Evolutionary conservation across 495 filamentous ascomycete genomes (phyloP), one percentile per base, ranked within the genome.

Genomic region (Letharia lupina): DNA sequence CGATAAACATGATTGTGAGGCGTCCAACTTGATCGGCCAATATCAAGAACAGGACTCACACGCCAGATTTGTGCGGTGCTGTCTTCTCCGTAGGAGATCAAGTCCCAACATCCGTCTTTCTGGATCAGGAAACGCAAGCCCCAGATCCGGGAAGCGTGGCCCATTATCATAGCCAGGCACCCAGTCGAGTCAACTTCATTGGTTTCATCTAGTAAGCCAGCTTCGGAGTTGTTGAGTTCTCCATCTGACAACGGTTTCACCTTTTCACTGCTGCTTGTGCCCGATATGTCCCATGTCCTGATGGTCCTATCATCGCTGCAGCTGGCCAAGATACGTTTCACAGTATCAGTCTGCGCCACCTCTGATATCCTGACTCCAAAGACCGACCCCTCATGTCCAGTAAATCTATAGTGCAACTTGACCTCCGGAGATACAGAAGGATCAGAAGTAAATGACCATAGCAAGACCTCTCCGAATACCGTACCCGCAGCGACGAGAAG

Each of bases 301-400:
- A 99, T 86, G 0, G 92, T 96, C 61, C 94, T 82, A 75, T 99
- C 94, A 75, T 99, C 94, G 69, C 93, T 97, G 71, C 94, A 99
- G 65, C 91, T 97, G 35, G 89, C 89, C 4, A 99, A 76, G 16
- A 96, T 67, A 54, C 90, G 80, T 28, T 76, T 75, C 28, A 74
- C 72, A 12, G 70, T 67, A 13, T 73, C 76, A 7, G 70, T 68
- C n/a, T 71, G 73, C 8, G 76, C 64, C 15, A 72, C 68, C 13
- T 83, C 79, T 0, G 91, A 96, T 35, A 97, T 88, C 12, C 82
- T 79, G 15, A 98, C 87, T 10, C 89, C 92, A 69, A 96, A 98
- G 9, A 98, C 86, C 0, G 94, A 97, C 0, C 94, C 94, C 67
- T 98, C 91, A 69, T 99, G 94, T 0, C 92, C 95, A 8, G 84